Evolutionary conservation across 306 rosid genomes (phyloP).

Genomic region (Luffa aegyptiaca): DNA sequence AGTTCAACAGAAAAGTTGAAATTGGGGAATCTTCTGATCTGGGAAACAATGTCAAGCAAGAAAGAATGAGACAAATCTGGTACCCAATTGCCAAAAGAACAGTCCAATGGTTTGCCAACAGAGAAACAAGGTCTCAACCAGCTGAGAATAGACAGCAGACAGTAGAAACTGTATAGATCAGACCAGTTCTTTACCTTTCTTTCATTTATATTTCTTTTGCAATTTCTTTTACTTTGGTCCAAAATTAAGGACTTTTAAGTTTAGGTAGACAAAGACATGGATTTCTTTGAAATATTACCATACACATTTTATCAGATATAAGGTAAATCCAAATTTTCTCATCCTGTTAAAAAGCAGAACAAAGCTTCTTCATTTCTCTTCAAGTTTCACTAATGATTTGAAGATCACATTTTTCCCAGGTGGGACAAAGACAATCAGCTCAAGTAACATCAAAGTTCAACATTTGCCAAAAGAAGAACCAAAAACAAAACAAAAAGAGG

Average conservation of each 20-base stretch:
- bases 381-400: background rate
- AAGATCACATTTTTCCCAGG: background rate
- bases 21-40: constrained; percentile 26
- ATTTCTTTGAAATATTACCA: background rate
- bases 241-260: background rate
- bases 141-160: constrained; percentile 22
- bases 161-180: constrained; percentile 36
- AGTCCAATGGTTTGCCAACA: constrained; percentile 80
- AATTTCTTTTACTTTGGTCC: background rate
- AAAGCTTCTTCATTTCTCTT: background rate
- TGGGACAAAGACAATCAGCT: background rate
- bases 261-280: background rate
- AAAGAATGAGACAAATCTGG: constrained; percentile 65
- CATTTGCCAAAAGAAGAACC: background rate
- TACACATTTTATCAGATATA: background rate
- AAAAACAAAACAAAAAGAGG: background rate
- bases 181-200: background rate
- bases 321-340: background rate
- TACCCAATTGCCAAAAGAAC: constrained; percentile 81
- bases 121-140: constrained; percentile 56
- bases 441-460: background rate
- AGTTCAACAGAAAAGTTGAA: background rate
- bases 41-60: constrained; percentile 42
- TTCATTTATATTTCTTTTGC: background rate
- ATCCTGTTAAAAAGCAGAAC: background rate